A percentile compares a stretch with the other conserved stretches of the same genome.
phyloP scores from a whole-genome alignment of 2,329 filamentous ascomycete species.

The Paracamarosporium sp. region DNA sequence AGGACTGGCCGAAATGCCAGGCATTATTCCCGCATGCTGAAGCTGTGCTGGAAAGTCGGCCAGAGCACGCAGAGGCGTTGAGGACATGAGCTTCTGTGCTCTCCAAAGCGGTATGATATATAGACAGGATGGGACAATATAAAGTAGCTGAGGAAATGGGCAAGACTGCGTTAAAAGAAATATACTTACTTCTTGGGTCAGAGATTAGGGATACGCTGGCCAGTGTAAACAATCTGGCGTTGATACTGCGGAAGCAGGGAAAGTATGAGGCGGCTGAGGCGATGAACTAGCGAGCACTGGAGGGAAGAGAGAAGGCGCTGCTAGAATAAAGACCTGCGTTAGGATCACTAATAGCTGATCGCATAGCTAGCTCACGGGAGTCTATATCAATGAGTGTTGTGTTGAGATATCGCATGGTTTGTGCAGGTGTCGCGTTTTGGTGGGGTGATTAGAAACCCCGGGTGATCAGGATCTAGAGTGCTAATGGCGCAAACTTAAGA shows the following conservation, averaged over 20 bases:
- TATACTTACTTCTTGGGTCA: no score
- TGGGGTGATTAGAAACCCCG: no score
- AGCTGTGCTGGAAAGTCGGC: conserved; percentile 1
- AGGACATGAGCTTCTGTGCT: conserved; percentile 7
- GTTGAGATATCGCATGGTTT: background rate
- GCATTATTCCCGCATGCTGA: conserved; percentile 10
- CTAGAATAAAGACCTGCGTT: no score
- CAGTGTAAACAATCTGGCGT: background rate
- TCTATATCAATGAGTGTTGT: background rate
- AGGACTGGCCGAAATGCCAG: conserved; percentile 9
- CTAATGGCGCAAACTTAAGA: no score
- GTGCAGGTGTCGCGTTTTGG: background rate
- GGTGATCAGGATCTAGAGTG: background rate
- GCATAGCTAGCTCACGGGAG: background rate
- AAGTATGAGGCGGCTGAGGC: background rate
- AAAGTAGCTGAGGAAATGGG: background rate
- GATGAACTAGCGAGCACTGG: background rate
- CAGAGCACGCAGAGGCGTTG: conserved; percentile 2
- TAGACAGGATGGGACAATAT: background rate
- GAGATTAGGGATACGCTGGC: background rate
- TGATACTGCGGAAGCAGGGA: background rate
- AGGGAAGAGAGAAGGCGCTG: no score
- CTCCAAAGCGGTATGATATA: background rate
- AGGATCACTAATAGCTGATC: no score
- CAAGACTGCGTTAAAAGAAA: no score